A percentile compares a stretch with the other conserved stretches of the same genome.
Evolutionary conservation across 2,329 filamentous ascomycete genomes (phyloP).

Genomic region (Colletotrichum aenigma): DNA sequence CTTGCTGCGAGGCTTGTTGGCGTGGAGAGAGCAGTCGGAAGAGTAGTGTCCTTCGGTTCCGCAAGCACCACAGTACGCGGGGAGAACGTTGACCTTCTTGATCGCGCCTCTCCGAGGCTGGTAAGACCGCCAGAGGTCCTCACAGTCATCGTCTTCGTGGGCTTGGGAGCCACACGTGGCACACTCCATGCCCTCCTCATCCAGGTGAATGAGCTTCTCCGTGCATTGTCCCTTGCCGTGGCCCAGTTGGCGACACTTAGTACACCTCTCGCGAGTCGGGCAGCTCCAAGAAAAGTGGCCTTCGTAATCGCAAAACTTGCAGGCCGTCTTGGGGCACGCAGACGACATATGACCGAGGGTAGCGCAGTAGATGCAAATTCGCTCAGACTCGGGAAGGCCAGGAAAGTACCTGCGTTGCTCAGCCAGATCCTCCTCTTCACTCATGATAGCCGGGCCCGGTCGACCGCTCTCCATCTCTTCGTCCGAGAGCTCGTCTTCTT

Average conservation of each 20-base stretch:
- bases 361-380: slow-evolving; percentile 58
- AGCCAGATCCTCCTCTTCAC: slow-evolving; percentile 34
- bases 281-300: slow-evolving; percentile 57
- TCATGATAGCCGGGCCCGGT: slow-evolving; percentile 10
- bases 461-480: not conserved
- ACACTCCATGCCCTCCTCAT: slow-evolving; percentile 62
- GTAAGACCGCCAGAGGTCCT: slow-evolving; percentile 65
- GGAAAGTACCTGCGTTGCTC: slow-evolving; percentile 58
- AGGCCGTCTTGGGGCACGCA: slow-evolving; percentile 50
- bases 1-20: slow-evolving; percentile 32
- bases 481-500: not conserved
- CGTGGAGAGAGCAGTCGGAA: slow-evolving; percentile 51
- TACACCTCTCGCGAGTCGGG: slow-evolving; percentile 54
- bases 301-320: slow-evolving; percentile 50
- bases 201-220: slow-evolving; percentile 58
- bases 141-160: slow-evolving; percentile 66
- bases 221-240: slow-evolving; percentile 57
- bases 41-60: slow-evolving; percentile 60
- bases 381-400: slow-evolving; percentile 42
- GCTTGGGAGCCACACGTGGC: slow-evolving; percentile 60
- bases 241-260: slow-evolving; percentile 66
- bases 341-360: slow-evolving; percentile 48
- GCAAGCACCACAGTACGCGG: slow-evolving; percentile 60
- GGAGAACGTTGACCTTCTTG: slow-evolving; percentile 54
- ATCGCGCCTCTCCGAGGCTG: slow-evolving; percentile 41